Conservation (phyloP, 768 basidiomycete species). For the Amanita rubescens region DNA sequence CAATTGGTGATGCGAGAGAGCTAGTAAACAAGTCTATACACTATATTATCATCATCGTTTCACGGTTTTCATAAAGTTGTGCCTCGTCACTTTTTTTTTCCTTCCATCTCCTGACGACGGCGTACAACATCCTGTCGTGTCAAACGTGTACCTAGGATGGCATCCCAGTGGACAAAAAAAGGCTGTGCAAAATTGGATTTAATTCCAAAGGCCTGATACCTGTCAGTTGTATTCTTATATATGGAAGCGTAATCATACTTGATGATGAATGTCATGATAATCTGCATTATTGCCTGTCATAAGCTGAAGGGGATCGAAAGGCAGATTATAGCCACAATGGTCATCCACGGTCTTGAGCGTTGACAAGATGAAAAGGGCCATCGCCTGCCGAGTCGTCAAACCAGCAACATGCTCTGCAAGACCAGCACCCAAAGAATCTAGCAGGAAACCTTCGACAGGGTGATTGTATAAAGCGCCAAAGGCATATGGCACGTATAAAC, state of each 20-base stretch:
- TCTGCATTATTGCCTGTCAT: constrained; percentile 86
- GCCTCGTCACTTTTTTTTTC: not conserved
- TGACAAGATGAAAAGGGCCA: constrained; percentile 74
- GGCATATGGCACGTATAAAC: constrained; percentile 94
- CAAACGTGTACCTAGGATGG: constrained; percentile 76
- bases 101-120: constrained; percentile 19
- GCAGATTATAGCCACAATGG: constrained; percentile 86
- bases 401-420: constrained; percentile 63
- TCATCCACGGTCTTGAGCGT: constrained; percentile 94
- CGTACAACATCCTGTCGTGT: constrained; percentile 58
- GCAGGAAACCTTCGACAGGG: constrained; percentile 86
- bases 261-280: constrained; percentile 98
- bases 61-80: too few species aligned
- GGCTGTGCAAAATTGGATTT: constrained; percentile 96
- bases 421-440: constrained; percentile 78
- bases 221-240: constrained; percentile 1
- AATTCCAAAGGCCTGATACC: constrained; percentile 62
- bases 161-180: constrained; percentile 95
- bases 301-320: constrained; percentile 88
- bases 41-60: not conserved
- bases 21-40: not conserved
- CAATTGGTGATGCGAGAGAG: not conserved
- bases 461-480: constrained; percentile 98
- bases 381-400: constrained; percentile 78
- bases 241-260: constrained; percentile 40